Base-by-base conservation (phyloP, 129 eudicot genomes). In the Calendula officinalis region DNA sequence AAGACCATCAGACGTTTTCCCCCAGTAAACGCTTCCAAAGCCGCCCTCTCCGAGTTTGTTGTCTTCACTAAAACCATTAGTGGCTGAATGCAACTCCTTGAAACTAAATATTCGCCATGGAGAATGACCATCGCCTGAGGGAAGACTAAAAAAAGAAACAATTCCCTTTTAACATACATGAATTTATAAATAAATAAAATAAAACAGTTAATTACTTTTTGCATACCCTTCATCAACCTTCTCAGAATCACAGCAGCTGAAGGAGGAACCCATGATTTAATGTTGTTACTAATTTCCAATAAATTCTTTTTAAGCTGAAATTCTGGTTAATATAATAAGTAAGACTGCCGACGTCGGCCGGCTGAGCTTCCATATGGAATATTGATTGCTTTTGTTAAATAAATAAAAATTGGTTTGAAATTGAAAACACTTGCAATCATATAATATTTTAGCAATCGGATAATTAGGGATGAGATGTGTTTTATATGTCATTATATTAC, bases 11-110 rank as follows among this genome's bases (percentile, higher is more conserved):
- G 83, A 36, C 0, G 96, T 88, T 82, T 80, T 84, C 17, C 96
- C 96, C 81, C 91, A 77, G 60, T 84, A 88, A 40, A 88, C 96
- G 56, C 96, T 88, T 41, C 96, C 96, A 70, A 88, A 88, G 35
- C 96, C 96, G 36, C 96, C 96, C 50, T 88, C 96, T 36, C 96
- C 96, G 45, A 88, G 92, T 68, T 84, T 88, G 76, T 82, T 77
- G 37, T 88, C 87, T 41, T 84, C 92, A 38, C 89, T 80, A 60
- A 88, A 88, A 32, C 96, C 96, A 49, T 85, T 84, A 7, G 96
- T 88, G 3, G 96, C 92, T 0, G 73, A 56, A 64, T 84, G 81
- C 75, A 88, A 66, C 73, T 88, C 96, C 70, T 84, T 88, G 83
- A 77, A 88, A 37, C 83, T 84, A 59, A 84, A 88, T 32, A 88